Conservation (phyloP, 2,329 filamentous ascomycete species). For the Aspergillus chevalieri region DNA sequence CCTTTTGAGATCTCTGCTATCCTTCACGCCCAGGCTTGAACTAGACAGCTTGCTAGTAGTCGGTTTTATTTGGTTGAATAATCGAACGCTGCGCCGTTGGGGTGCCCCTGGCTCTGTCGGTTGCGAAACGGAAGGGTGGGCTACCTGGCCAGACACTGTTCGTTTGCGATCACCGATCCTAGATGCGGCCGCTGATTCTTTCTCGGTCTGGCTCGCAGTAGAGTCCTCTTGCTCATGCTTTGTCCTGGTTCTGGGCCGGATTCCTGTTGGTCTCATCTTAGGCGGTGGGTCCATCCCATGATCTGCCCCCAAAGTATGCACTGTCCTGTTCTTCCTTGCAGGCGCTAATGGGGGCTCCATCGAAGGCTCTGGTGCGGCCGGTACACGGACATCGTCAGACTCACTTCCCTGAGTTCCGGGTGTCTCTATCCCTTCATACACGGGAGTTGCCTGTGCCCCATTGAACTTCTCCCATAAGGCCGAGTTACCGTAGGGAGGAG, state of each 20-base stretch:
- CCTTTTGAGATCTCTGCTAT: conserved; percentile 73
- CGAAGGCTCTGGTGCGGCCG: conserved; percentile 22
- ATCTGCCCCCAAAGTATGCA: conserved; percentile 48
- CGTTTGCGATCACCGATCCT: conserved; percentile 66
- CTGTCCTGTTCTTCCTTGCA: conserved; percentile 47
- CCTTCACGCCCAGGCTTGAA: conserved; percentile 52
- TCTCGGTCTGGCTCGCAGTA: conserved; percentile 23
- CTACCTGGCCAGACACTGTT: conserved; percentile 77
- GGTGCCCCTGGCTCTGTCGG: conserved; percentile 58
- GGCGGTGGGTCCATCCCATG: conserved; percentile 53
- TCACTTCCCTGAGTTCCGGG: conserved; percentile 48
- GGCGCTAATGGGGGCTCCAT: conserved; percentile 42
- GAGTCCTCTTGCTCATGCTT: conserved; percentile 37
- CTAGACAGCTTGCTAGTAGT: conserved; percentile 58
- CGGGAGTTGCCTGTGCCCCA: conserved; percentile 19
- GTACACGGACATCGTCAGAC: conserved; percentile 33
- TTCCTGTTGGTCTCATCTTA: conserved; percentile 54
- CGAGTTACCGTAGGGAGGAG: conserved; percentile 34
- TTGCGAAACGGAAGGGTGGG: conserved; percentile 48
- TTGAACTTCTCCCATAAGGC: conserved; percentile 46
- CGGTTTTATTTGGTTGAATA: conserved; percentile 66
- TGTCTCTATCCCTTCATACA: conserved; percentile 59
- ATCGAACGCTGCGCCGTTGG: conserved; percentile 64
- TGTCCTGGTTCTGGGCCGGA: conserved; percentile 36
- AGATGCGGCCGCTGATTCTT: conserved; percentile 25